Evolutionary conservation across 495 filamentous ascomycete genomes (phyloP), one percentile per base, ranked within the genome.

Genomic region (Lasiosphaeris hirsuta): DNA sequence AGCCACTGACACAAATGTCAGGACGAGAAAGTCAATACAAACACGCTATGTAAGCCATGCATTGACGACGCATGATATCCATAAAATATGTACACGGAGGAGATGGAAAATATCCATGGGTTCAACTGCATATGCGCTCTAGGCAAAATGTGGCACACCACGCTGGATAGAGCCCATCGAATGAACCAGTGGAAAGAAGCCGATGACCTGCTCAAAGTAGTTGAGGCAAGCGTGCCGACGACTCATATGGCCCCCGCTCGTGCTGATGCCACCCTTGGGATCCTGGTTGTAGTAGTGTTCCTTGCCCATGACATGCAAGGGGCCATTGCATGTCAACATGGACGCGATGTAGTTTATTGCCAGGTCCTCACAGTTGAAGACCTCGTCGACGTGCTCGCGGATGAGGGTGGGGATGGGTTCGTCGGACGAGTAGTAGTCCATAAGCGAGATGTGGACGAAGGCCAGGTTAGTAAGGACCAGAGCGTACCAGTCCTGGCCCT

Each of bases 351-450:
- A 64, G 50, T 64, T 64, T 10, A 60, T 46, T 44, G 54, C 61
- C 9, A 64, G 36, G 36, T 64, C 57, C 48, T 64, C 61, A 57
- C 61, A 64, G 49, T 64, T 64, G 54, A 60, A 60, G 15, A 45
- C 44, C 46, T 57, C 54, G 42, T 64, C 61, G 4, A 64, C 61
- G 34, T 60, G 56, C 19, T 48, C 40, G 17, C 61, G 61, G 17
- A 64, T 58, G 23, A 45, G 45, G 4, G 57, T 60, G 30, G 56
- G 55, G 14, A 60, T 51, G 9, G 23, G 42, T 19, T 64, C 61
- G 11, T 13, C 36, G 40, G 57, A 60, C 10, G 44, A 60, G 50
- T 64, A 64, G 51, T 57, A 64, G 48, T 60, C 61, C 13, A 64
- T 45, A 33, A 64, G 50, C 6, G 57, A 54, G 23, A 64, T 55